Conservation (phyloP, 257 asterid species). For the Nicotiana attenuata region DNA sequence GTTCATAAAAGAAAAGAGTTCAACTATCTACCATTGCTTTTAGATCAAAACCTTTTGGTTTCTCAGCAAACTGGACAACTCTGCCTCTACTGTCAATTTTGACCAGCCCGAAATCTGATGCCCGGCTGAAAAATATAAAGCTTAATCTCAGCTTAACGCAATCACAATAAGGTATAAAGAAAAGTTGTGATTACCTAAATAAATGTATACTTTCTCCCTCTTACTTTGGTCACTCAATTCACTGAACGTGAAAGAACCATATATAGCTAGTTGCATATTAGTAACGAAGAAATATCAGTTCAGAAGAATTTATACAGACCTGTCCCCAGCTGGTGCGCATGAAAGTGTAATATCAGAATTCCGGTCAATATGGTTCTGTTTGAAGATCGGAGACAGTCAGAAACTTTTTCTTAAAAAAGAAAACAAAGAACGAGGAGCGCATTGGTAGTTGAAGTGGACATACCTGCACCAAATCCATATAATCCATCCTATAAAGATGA, state of each 20-base stretch:
- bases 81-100: conserved; percentile 81
- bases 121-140: conserved; percentile 60
- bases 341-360: conserved; percentile 93
- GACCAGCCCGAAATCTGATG: conserved; percentile 82
- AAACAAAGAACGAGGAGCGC: not conserved
- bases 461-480: conserved; percentile 93
- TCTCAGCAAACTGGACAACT: conserved; percentile 72
- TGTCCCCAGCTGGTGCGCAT: conserved; percentile 74
- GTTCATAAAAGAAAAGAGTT: not conserved
- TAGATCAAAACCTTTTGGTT: conserved; percentile 76
- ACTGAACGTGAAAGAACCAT: not conserved
- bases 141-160: not conserved
- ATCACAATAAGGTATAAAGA: not conserved
- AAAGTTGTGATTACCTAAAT: not conserved
- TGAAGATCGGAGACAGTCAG: conserved; percentile 18
- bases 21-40: conserved; percentile 64
- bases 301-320: conserved; percentile 30
- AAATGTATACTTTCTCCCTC: not conserved
- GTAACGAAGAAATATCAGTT: not conserved
- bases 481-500: conserved; percentile 94
- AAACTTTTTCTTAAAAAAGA: not conserved
- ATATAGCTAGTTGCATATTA: not conserved
- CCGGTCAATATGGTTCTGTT: conserved; percentile 86
- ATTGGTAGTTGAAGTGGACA: not conserved
- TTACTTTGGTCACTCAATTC: not conserved